phyloP scores from a whole-genome alignment of 371 early-diverging fungal genomes.

The Apophysomyces elegans region DNA sequence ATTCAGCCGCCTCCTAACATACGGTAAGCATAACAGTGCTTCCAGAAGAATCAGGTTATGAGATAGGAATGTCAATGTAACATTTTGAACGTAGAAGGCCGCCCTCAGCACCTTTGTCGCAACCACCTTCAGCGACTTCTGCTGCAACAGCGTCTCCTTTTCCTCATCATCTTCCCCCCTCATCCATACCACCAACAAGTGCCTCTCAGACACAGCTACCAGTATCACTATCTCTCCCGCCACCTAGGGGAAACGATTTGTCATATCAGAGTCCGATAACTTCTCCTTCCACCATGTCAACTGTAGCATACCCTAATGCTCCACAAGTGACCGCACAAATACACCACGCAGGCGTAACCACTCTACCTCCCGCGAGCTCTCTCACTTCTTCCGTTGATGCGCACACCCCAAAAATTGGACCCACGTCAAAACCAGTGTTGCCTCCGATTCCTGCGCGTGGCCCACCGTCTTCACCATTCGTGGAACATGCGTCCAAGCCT shows the following conservation, averaged over 20 bases:
- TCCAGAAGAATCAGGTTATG: neutral
- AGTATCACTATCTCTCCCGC: neutral
- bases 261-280: conserved; percentile 10
- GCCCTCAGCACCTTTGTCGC: conserved; percentile 6
- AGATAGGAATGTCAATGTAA: neutral
- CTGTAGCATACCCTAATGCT: neutral
- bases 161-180: conserved; percentile 9
- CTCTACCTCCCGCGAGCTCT: conserved; percentile 3
- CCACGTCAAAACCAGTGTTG: neutral
- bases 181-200: conserved; percentile 2
- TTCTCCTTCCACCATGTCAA: conserved; percentile 2
- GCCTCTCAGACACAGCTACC: conserved; percentile 4
- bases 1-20: conserved; percentile 9
- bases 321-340: conserved; percentile 4
- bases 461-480: conserved; percentile 7
- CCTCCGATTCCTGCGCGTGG: conserved; percentile 10
- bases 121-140: conserved; percentile 4
- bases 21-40: neutral
- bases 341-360: conserved; percentile 5
- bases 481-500: conserved; percentile 1
- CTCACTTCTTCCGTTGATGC: conserved; percentile 1
- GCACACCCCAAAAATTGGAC: neutral
- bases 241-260: conserved; percentile 2
- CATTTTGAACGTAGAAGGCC: neutral
- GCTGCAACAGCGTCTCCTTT: conserved; percentile 10